phyloP scores from a whole-genome alignment of 345 rosid genomes.

The Moringa oleifera region DNA sequence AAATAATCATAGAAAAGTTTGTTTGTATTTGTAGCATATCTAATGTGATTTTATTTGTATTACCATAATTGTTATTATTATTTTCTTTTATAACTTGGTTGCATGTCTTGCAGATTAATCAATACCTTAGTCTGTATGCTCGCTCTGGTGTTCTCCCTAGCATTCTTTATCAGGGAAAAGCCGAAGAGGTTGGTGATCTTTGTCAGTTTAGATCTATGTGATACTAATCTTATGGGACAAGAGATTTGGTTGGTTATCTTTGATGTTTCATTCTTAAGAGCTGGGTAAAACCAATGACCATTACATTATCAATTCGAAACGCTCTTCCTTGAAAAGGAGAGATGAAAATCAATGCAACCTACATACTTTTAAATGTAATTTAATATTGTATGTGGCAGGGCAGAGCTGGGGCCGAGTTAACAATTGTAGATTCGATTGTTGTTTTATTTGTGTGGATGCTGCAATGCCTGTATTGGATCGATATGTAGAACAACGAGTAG shows the following conservation, averaged over 20 bases:
- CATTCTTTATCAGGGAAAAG: conserved; percentile 59
- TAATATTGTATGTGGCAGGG: conserved; percentile 55
- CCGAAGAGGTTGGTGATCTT: conserved; percentile 58
- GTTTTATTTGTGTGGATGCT: conserved; percentile 78
- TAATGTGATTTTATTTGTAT: not conserved
- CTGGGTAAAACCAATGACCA: not conserved
- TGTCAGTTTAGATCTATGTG: conserved; percentile 5
- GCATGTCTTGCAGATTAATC: conserved; percentile 54
- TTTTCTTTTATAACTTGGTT: conserved; percentile 10
- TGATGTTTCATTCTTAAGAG: not conserved
- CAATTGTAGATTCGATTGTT: conserved; percentile 55
- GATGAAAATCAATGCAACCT: not conserved
- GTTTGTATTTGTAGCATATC: not conserved
- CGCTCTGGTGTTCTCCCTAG: conserved; percentile 69
- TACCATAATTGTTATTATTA: too few species aligned
- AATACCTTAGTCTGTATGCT: conserved; percentile 65
- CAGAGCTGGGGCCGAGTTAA: conserved; percentile 93
- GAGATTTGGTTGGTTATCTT: not conserved
- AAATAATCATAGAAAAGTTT: conserved; percentile 79
- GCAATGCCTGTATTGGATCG: conserved; percentile 53
- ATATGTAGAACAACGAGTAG: conserved; percentile 76
- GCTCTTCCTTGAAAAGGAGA: not conserved
- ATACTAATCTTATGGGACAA: not conserved
- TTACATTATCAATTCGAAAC: not conserved
- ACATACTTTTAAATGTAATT: conserved; percentile 13